Base-by-base conservation (phyloP, 2,329 filamentous ascomycete species). In the Zasmidium angulare region DNA sequence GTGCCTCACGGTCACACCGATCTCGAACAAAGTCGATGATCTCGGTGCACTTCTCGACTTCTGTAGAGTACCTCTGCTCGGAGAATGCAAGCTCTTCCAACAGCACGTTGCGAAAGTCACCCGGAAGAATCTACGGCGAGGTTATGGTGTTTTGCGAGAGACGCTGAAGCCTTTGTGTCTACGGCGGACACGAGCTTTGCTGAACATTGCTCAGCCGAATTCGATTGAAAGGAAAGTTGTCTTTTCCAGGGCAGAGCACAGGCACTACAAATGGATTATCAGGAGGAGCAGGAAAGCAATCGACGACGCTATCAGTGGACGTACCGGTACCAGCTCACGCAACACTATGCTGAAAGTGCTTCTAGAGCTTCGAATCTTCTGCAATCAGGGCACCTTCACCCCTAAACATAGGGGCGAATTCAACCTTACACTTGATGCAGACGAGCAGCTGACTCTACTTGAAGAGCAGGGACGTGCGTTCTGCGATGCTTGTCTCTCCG, bases 351-450 rank as follows among this genome's bases (percentile, higher is more conserved):
- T 60, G 14, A 50, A 62, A 46, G 60, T 56, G 10, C 48, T 59
- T 10, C 22, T 62, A n/a, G 46, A 57, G 29, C 50, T 62, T 22
- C 60, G 60, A 19, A 59, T 62, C 14, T 53, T 62, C 47, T 62
- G 60, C 53, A 56, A 59, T 19, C 60, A 60, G 43, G 60, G 60
- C 11, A 62, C 56, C 9, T 59, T 53, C 46, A 60, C 53, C 24
- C 58, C 56, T 36, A 46, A 53, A 43, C 21, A 53, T 17, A 22
- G 7, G 12, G 23, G n/a, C 2, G 54, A 20, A 1, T 14, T 24
- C 9, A 49, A 53, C 17, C 29, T n/a, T 2, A 12, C 20, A 22
- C 50, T 60, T n/a, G 58, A 60, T 36, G 53, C 54, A n/a, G 58
- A 57, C 46, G 58, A 60, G 24, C 46, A 56, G 14, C 43, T 57